Percentiles rank a stretch among this genome's conserved stretches.
Conservation (phyloP, 805 yeast species). For the Wickerhamiella azyma region DNA sequence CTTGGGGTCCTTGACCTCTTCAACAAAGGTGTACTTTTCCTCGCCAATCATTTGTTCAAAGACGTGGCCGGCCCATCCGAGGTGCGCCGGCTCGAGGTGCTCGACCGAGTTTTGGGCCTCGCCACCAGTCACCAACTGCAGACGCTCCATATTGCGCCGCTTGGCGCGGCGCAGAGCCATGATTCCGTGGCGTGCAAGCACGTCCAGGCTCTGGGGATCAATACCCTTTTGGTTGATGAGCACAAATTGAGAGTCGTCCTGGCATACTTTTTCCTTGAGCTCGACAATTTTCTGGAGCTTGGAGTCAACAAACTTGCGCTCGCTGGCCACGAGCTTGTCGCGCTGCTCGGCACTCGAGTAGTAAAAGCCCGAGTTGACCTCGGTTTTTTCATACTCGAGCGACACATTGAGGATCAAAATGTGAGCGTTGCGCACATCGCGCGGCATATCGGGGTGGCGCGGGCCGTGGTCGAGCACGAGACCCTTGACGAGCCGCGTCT, state of each 20-base stretch:
- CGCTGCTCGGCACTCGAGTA: constrained; percentile 93
- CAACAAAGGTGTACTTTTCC: constrained; percentile 92
- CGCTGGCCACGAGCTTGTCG: constrained; percentile 84
- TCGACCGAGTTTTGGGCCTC: constrained; percentile 96
- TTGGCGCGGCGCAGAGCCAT: constrained; percentile 95
- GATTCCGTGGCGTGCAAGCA: constrained; percentile 82
- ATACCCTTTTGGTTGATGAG: constrained; percentile 96
- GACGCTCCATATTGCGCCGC: constrained; percentile 97
- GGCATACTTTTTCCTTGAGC: constrained; percentile 84
- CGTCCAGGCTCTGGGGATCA: constrained; percentile 94
- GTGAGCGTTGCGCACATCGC: constrained; percentile 64
- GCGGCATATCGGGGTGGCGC: constrained; percentile 98
- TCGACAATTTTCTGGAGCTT: constrained; percentile 84
- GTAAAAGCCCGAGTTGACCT: constrained; percentile 90
- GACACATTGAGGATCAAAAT: constrained; percentile 85
- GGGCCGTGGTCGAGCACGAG: constrained; percentile 96
- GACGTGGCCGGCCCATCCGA: constrained; percentile 83
- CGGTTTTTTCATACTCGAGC: constrained; percentile 92
- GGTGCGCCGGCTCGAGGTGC: constrained; percentile 61
- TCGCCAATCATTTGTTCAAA: constrained; percentile 92
- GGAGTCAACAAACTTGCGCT: constrained; percentile 87
- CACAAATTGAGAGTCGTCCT: constrained; percentile 66
- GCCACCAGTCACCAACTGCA: constrained; percentile 93
- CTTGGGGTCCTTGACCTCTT: constrained; percentile 75
- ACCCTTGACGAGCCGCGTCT: constrained; percentile 73